Percentiles rank a stretch among this genome's conserved stretches.
Evolutionary conservation across 2,329 filamentous ascomycete species (phyloP).

Genomic region (Epichloe hybrida): DNA sequence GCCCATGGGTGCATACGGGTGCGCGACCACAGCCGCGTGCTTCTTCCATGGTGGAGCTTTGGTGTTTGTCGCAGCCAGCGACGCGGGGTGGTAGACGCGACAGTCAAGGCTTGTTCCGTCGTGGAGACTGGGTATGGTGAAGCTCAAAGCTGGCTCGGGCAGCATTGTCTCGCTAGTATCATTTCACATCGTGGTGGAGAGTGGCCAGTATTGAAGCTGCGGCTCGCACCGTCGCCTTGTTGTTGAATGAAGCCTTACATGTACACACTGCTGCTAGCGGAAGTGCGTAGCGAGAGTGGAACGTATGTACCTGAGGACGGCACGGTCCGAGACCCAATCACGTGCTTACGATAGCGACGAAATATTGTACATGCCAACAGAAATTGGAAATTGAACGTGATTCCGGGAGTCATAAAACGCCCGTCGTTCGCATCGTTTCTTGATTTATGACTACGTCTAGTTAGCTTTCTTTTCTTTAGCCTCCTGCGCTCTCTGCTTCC

Average conservation of each 20-base stretch:
- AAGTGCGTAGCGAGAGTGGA: too few relatives aligned
- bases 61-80: constrained; percentile 22
- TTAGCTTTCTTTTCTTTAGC: constrained; percentile 20
- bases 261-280: too few relatives aligned
- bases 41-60: constrained; percentile 28
- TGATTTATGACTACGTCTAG: constrained; percentile 7
- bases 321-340: too few relatives aligned
- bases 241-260: background rate
- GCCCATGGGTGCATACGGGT: constrained; percentile 82
- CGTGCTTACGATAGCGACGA: too few relatives aligned
- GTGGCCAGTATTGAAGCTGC: background rate
- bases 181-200: background rate
- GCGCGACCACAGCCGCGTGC: constrained; percentile 57
- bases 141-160: constrained; percentile 44
- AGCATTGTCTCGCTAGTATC: constrained; percentile 27
- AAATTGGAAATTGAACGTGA: too few relatives aligned
- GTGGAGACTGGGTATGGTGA: constrained; percentile 74
- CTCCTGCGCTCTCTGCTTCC: constrained; percentile 28
- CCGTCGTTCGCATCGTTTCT: background rate
- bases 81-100: constrained; percentile 62
- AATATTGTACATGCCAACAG: too few relatives aligned
- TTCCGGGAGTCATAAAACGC: background rate
- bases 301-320: too few relatives aligned
- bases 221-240: background rate
- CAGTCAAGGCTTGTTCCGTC: constrained; percentile 66